Conservation (phyloP, 768 basidiomycete species). For the Amanita pseudoporphyria region DNA sequence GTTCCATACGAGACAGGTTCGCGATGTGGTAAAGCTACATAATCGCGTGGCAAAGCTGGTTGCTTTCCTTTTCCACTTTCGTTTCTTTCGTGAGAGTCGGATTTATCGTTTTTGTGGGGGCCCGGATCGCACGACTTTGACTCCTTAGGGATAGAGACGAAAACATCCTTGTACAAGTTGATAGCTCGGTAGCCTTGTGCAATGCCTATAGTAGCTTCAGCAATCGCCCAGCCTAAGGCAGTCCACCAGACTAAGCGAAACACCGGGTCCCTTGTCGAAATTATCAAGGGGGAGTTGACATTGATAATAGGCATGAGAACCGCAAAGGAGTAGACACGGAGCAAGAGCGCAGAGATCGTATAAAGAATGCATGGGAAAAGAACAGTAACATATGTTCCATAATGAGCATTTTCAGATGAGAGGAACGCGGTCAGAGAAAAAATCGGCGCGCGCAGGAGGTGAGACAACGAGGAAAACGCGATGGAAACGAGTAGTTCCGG, state of each 20-base stretch:
- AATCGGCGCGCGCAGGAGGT: conserved; percentile 41
- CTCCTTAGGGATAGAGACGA: conserved; percentile 29
- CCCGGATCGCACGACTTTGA: not conserved
- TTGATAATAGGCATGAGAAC: conserved; percentile 26
- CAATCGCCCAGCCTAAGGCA: conserved; percentile 65
- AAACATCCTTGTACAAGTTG: conserved; percentile 56
- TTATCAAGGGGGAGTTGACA: conserved; percentile 32
- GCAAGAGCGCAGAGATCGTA: conserved; percentile 38
- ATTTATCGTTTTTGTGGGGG: not conserved
- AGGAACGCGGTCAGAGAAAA: conserved; percentile 26
- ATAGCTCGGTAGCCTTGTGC: conserved; percentile 66
- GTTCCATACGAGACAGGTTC: not conserved
- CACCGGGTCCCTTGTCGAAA: conserved; percentile 37
- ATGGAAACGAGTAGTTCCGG: conserved; percentile 55
- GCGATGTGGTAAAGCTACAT: not conserved
- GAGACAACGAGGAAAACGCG: conserved; percentile 51
- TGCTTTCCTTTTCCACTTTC: conserved; percentile 5
- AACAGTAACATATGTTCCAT: conserved; percentile 4
- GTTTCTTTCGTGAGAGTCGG: not conserved
- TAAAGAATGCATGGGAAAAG: conserved; percentile 34
- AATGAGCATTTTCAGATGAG: conserved; percentile 15
- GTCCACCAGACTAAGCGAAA: conserved; percentile 73
- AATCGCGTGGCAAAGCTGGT: not conserved
- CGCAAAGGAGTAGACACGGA: conserved; percentile 47
- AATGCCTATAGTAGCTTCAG: conserved; percentile 56